Evolutionary conservation across 768 basidiomycete genomes (phyloP).

Genomic region (Rhizopogon sp.): DNA sequence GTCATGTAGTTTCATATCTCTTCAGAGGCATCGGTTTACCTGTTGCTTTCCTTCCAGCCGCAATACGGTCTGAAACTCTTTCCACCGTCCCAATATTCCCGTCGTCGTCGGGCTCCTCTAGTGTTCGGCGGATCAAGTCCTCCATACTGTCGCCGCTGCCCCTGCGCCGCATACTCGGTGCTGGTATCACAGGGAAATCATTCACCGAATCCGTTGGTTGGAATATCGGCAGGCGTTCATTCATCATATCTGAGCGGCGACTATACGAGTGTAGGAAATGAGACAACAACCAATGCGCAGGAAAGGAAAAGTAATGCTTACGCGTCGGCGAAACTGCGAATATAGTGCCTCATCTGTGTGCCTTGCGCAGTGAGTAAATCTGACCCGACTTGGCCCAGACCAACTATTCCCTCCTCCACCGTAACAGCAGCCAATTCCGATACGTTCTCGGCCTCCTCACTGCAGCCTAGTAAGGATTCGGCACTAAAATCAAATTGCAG

Average conservation of each 20-base stretch:
- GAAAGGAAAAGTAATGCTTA: constrained; percentile 31
- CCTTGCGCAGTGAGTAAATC: constrained; percentile 64
- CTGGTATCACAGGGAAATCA: constrained; percentile 46
- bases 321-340: constrained; percentile 76
- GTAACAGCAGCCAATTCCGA: constrained; percentile 51
- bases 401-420: constrained; percentile 24
- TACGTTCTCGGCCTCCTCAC: constrained; percentile 76
- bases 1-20: constrained; percentile 55
- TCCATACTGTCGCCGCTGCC: constrained; percentile 52
- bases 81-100: constrained; percentile 44
- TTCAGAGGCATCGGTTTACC: constrained; percentile 51
- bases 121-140: constrained; percentile 53
- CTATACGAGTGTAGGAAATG: constrained; percentile 27
- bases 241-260: constrained; percentile 66
- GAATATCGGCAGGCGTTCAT: constrained; percentile 70
- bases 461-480: constrained; percentile 19
- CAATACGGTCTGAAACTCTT: constrained; percentile 57
- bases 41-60: constrained; percentile 41
- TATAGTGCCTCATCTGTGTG: constrained; percentile 51
- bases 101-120: constrained; percentile 54
- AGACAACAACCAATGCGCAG: background rate
- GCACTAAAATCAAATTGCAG: background rate
- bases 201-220: constrained; percentile 24
- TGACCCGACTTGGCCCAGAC: constrained; percentile 30
- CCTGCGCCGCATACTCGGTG: constrained; percentile 55